Evolutionary conservation across 805 yeast species (phyloP).

Genomic region (Metschnikowia continentalis): DNA sequence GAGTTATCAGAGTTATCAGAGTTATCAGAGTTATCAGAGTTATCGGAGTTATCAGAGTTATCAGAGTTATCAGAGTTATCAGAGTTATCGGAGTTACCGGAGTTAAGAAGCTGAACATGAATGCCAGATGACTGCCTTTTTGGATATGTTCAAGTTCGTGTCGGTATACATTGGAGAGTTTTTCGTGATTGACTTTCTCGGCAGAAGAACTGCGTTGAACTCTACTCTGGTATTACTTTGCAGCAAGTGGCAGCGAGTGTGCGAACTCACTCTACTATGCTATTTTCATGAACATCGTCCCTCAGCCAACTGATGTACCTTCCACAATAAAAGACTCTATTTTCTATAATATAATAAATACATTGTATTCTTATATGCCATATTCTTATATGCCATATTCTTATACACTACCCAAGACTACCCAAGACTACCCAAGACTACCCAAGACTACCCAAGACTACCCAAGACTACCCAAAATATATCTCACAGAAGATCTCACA

Average conservation of each 20-base stretch:
- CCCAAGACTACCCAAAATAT: too few relatives aligned
- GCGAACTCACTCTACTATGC: conserved; percentile 42
- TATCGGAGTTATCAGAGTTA: too few relatives aligned
- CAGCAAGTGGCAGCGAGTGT: conserved; percentile 28
- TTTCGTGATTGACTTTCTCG: conserved; percentile 50
- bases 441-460: rapidly evolving
- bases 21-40: too few relatives aligned
- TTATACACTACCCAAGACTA: too few relatives aligned
- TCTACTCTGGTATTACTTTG: conserved; percentile 43
- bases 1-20: too few relatives aligned
- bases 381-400: too few relatives aligned
- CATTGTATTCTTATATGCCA: conserved; percentile 25
- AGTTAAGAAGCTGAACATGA: conserved; percentile 29
- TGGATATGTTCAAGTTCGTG: conserved; percentile 50
- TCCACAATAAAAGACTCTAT: too few relatives aligned
- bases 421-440: too few relatives aligned
- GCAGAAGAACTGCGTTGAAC: conserved; percentile 44
- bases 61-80: too few relatives aligned
- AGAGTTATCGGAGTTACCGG: conserved; percentile 42
- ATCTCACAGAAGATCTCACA: too few relatives aligned
- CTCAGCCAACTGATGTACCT: conserved; percentile 34
- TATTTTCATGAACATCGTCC: conserved; percentile 42
- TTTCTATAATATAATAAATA: too few relatives aligned
- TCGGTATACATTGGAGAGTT: conserved; percentile 49
- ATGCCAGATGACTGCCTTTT: conserved; percentile 42